Evolutionary conservation across 768 basidiomycete genomes (phyloP), one percentile per base, ranked within the genome.

Genomic region (Cantharellus anzutake): DNA sequence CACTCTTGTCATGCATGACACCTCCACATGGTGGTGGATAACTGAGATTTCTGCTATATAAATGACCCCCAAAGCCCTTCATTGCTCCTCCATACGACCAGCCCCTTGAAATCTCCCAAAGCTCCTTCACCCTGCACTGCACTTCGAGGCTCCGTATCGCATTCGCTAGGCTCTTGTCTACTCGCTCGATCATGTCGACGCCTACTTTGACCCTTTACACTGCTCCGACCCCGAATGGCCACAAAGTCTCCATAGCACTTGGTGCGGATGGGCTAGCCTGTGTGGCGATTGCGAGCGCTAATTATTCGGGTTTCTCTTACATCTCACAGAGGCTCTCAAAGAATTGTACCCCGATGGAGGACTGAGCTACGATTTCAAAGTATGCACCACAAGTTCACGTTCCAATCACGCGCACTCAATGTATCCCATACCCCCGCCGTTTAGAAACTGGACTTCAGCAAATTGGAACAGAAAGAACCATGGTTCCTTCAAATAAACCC

Each of bases 191-290:
- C n/a, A n/a, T n/a, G n/a, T n/a, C n/a, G n/a, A n/a, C n/a, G n/a
- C n/a, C n/a, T n/a, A n/a, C n/a, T n/a, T n/a, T n/a, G 53, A 64
- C 67, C n/a, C 70, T 82, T 20, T 80, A 79, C 68, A 71, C 71
- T 38, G 66, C 66, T 5, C 61, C 68, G n/a, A 84, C 82, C 1
- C 83, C 84, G 3, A 85, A 85, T 65, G 81, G 78, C 34, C 60
- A 60, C 55, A 63, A n/a, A n/a, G n/a, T n/a, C n/a, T n/a, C n/a
- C n/a, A n/a, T n/a, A n/a, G n/a, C n/a, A n/a, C n/a, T n/a, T 50
- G 14, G 34, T 4, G n/a, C 41, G 39, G 34, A 5, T 2, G 14
- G 16, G 34, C 41, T 48, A 53, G n/a, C 20, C 20, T 0, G 29
- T 35, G 34, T 42, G 71, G 63, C 70, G 73, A 61, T 69, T 69